These are phyloP conservation scores for Cercophora samala DNA, from an alignment of 495 filamentous ascomycete species.

Conservation along the genomic window DNA sequence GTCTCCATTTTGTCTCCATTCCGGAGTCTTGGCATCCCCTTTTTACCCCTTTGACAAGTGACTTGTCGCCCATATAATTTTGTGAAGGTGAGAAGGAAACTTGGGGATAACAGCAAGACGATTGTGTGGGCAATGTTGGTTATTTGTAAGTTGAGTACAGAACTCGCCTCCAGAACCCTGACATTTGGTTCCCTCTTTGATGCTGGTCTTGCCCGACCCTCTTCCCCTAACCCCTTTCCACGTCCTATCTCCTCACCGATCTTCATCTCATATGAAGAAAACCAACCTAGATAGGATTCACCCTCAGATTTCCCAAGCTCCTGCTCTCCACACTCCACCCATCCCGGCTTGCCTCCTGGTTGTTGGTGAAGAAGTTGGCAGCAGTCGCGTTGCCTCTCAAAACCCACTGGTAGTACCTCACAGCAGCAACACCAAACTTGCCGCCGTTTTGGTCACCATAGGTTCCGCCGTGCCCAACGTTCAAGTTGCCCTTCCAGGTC, in stretches of 20 bases:
- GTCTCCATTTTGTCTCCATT: neutral
- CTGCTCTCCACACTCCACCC: constrained; percentile 13
- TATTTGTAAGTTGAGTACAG: no score
- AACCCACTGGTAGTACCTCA: constrained; percentile 26
- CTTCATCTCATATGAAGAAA: no score
- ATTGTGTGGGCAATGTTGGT: no score
- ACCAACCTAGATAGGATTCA: constrained; percentile 7
- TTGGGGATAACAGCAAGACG: no score
- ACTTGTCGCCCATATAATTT: no score
- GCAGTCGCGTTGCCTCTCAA: constrained; percentile 21
- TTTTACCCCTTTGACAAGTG: no score
- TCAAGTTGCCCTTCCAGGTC: constrained; percentile 39
- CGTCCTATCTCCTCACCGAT: no score
- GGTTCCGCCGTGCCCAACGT: constrained; percentile 33
- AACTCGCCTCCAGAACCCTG: no score
- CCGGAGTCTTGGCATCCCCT: neutral
- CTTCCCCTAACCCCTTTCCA: no score
- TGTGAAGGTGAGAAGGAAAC: no score
- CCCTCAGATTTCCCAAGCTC: constrained; percentile 9
- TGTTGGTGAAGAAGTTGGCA: constrained; percentile 13
- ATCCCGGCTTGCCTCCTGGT: constrained; percentile 1
- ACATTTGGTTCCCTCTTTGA: no score
- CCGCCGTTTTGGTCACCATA: constrained; percentile 29
- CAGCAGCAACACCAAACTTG: constrained; percentile 29
- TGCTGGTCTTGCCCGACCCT: no score